Evolutionary conservation across 352 stramenopile species (phyloP), one percentile per base, ranked within the genome.

Genomic region (Globisporangium orthogonon): DNA sequence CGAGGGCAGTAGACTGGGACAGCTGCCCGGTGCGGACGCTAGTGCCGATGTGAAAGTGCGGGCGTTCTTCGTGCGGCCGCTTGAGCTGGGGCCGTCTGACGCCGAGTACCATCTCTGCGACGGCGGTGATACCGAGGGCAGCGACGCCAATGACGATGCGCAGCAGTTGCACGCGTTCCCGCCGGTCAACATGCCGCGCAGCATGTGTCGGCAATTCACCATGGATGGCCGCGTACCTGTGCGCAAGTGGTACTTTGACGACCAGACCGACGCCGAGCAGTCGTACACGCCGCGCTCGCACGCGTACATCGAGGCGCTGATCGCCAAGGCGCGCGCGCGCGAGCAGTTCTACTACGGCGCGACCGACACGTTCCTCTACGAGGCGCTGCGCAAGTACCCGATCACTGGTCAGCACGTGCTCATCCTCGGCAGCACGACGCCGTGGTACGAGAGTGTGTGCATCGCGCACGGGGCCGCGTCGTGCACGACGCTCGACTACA

Each of bases 241-340:
- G n/a, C 65, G 68, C 47, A 74, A 74, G 59, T 76, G 67, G 71
- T 76, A 79, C 59, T 70, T 76, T 45, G 71, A 76, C 51, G 71
- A 74, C 54, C 62, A 76, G 52, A 73, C 52, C 37, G 63, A 72
- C 46, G 39, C 49, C 4, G 65, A 76, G 7, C 46, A 54, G n/a
- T 65, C 64, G 15, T 73, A 76, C 50, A 28, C 62, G 1, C 31
- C 62, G 61, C 52, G 59, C 17, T 70, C 68, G 30, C 54, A 52
- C 28, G 65, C 64, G 29, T 61, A 56, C 31, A 70, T 73, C 35
- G 67, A 79, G 23, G 17, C 52, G 10, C 52, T 74, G 1, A 54
- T 76, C 13, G 11, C n/a, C 7, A 59, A 48, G 15, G 69, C 54
- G 31, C 52, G 31, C 9, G 37, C 18, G 23, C 59, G 49, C 3